These are phyloP conservation scores for Xylaria polymorpha DNA, from an alignment of 2,329 filamentous ascomycete species.

Conservation along the genomic window DNA sequence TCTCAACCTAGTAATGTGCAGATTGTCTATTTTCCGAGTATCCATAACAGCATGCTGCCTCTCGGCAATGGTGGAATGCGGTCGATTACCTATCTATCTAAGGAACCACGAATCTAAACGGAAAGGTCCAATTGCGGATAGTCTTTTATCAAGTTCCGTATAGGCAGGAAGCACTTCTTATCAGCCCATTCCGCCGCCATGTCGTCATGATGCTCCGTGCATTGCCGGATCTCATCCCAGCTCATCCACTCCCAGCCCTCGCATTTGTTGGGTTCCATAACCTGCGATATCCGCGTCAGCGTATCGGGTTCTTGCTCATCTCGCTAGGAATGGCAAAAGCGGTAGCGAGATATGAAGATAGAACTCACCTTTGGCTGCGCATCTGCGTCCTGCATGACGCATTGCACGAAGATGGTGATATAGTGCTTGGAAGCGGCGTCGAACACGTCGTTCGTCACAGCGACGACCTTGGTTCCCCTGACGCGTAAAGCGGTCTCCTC, in stretches of 20 bases:
- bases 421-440: slow-evolving; percentile 73
- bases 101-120: not conserved
- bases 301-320: not conserved
- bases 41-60: not conserved
- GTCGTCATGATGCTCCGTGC: slow-evolving; percentile 48
- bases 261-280: slow-evolving; percentile 64
- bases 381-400: slow-evolving; percentile 58
- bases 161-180: slow-evolving; percentile 55
- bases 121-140: slow-evolving; percentile 32
- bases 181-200: slow-evolving; percentile 39
- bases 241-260: slow-evolving; percentile 61
- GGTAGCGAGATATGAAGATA: not conserved
- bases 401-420: slow-evolving; percentile 76
- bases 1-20: too few species aligned
- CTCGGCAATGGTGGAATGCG: not conserved
- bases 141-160: slow-evolving; percentile 45
- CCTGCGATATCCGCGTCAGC: slow-evolving; percentile 44
- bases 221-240: slow-evolving; percentile 56
- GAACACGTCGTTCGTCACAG: slow-evolving; percentile 76
- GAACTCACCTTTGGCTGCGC: slow-evolving; percentile 65
- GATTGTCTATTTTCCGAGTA: not conserved
- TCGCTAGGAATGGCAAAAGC: not conserved
- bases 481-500: slow-evolving; percentile 78
- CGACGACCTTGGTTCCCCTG: slow-evolving; percentile 63
- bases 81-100: not conserved